These are phyloP conservation scores for Schizophyllum commune DNA, from an alignment of 1,284 basidiomycete species.

Conservation along the genomic window DNA sequence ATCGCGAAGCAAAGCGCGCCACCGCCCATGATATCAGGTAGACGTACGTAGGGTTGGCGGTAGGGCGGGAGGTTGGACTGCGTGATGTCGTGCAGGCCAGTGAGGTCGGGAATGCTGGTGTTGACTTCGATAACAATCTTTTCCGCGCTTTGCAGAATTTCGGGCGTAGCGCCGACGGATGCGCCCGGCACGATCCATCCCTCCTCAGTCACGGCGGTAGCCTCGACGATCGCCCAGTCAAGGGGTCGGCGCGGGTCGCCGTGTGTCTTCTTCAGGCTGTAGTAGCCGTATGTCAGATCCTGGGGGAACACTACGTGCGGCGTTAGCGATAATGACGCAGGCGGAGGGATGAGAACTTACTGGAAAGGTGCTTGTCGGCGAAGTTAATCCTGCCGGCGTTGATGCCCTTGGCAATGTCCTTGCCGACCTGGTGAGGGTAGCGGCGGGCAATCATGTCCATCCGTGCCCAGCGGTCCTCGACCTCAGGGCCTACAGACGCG, in stretches of 20 bases:
- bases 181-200: slow-evolving; percentile 42
- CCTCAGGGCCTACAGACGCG: slow-evolving; percentile 39
- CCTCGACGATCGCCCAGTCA: slow-evolving; percentile 46
- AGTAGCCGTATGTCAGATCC: slow-evolving; percentile 43
- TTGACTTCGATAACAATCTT: slow-evolving; percentile 42
- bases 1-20: background rate
- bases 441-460: slow-evolving; percentile 40
- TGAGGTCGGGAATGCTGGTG: slow-evolving; percentile 35
- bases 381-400: slow-evolving; percentile 39
- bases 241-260: slow-evolving; percentile 37
- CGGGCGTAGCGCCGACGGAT: slow-evolving; percentile 43
- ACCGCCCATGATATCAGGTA: background rate
- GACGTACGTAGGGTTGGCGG: slow-evolving; percentile 38
- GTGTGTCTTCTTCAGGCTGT: slow-evolving; percentile 33
- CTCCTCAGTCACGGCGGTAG: slow-evolving; percentile 43
- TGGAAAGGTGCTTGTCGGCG: slow-evolving; percentile 38
- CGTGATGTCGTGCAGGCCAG: slow-evolving; percentile 44
- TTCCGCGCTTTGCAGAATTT: slow-evolving; percentile 41
- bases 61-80: slow-evolving; percentile 36
- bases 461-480: slow-evolving; percentile 39
- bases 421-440: slow-evolving; percentile 45
- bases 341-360: slow-evolving; percentile 15
- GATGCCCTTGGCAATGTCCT: slow-evolving; percentile 41
- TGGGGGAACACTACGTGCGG: slow-evolving; percentile 35
- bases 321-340: background rate